Percentiles rank a stretch among this genome's conserved stretches.
Evolutionary conservation across 176 grass and related monocot genomes (phyloP).

Genomic region (Raddia distichophylla): DNA sequence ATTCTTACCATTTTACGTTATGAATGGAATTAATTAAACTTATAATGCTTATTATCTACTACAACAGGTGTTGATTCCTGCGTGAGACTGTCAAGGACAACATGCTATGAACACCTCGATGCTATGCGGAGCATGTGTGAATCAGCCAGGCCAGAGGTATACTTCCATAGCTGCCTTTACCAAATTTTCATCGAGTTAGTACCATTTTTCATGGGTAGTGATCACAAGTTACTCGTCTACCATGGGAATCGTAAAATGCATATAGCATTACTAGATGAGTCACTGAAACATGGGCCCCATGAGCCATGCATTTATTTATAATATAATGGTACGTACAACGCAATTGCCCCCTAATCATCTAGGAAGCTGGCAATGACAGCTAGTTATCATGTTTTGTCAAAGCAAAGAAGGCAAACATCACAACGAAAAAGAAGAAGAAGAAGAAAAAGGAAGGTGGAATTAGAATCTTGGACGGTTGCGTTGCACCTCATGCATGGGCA

Average conservation of each 20-base stretch:
- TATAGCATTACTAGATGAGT: no score
- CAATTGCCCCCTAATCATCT: no score
- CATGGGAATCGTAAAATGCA: no score
- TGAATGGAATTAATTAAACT: neutral
- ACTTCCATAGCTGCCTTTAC: neutral
- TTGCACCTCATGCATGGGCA: neutral
- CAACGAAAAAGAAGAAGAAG: neutral
- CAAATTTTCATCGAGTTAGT: neutral
- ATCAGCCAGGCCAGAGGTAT: slow-evolving; percentile 60
- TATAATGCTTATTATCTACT: neutral
- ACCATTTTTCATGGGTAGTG: no score
- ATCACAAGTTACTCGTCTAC: no score
- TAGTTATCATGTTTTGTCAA: neutral
- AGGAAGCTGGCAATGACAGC: neutral
- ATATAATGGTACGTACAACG: no score
- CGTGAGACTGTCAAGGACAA: slow-evolving; percentile 29
- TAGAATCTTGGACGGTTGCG: neutral
- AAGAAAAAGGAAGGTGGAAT: neutral
- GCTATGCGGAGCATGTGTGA: slow-evolving; percentile 55
- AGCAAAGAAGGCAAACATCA: neutral
- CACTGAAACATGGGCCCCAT: no score
- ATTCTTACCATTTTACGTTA: neutral
- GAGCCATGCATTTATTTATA: no score
- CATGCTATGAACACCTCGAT: slow-evolving; percentile 35
- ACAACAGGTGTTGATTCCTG: slow-evolving; percentile 23